These are phyloP conservation scores for Proliferodiscus dingleyae DNA, from an alignment of 2,329 filamentous ascomycete genomes.

Conservation along the genomic window DNA sequence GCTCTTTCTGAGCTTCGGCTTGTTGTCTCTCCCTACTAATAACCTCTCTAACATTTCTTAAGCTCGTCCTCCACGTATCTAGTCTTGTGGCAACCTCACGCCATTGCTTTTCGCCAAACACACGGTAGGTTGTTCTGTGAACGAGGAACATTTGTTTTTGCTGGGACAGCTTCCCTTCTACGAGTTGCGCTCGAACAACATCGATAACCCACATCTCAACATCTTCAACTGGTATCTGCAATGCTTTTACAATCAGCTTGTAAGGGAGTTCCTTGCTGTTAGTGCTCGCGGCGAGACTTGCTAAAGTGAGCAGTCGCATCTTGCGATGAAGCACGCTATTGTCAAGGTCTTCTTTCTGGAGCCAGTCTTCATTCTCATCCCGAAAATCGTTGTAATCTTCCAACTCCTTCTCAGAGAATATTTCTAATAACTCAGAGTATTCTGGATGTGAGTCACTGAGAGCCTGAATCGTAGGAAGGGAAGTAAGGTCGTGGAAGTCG, in stretches of 20 bases:
- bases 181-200: slow-evolving; percentile 88
- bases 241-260: slow-evolving; percentile 72
- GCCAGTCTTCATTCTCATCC: slow-evolving; percentile 81
- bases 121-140: slow-evolving; percentile 91
- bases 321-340: slow-evolving; percentile 78
- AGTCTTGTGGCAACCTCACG: slow-evolving; percentile 85
- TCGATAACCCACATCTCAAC: slow-evolving; percentile 99
- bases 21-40: slow-evolving; percentile 77
- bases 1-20: slow-evolving; percentile 72
- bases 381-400: slow-evolving; percentile 96
- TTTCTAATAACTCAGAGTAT: slow-evolving; percentile 88
- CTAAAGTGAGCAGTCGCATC: slow-evolving; percentile 91
- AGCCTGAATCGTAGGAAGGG: slow-evolving; percentile 74
- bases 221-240: slow-evolving; percentile 76
- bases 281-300: slow-evolving; percentile 78
- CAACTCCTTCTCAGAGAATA: slow-evolving; percentile 89
- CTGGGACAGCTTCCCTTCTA: slow-evolving; percentile 95
- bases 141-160: slow-evolving; percentile 90
- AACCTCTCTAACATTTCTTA: slow-evolving; percentile 72
- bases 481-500: slow-evolving; percentile 68
- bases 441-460: slow-evolving; percentile 78
- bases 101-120: slow-evolving; percentile 98
- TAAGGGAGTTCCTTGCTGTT: slow-evolving; percentile 87
- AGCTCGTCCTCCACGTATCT: slow-evolving; percentile 83
- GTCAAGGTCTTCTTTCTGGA: slow-evolving; percentile 72